phyloP scores from a whole-genome alignment of 2,329 filamentous ascomycete species.

The Dothistroma pini region DNA sequence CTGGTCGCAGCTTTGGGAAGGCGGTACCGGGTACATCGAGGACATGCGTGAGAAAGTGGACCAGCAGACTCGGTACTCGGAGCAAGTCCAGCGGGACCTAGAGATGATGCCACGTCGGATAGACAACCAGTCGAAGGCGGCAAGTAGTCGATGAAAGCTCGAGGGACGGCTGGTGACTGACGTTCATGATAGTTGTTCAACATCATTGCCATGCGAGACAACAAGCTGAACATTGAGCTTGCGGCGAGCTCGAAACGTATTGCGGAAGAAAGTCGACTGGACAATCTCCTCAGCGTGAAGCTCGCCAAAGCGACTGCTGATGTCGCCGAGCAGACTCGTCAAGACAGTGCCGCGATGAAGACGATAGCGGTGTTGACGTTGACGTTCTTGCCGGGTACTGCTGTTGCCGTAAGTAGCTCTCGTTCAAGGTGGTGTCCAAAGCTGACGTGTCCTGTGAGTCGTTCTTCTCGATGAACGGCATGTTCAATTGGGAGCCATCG shows the following conservation, averaged over 20 bases:
- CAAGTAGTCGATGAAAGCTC: constrained; percentile 12
- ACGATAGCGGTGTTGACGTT: constrained; percentile 45
- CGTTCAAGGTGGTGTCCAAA: not conserved
- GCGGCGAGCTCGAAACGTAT: constrained; percentile 34
- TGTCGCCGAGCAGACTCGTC: constrained; percentile 35
- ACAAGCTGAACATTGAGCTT: constrained; percentile 34
- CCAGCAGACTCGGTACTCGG: constrained; percentile 34
- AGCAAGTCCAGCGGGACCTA: constrained; percentile 33
- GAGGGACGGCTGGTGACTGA: constrained; percentile 3
- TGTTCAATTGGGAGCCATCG: constrained; percentile 28
- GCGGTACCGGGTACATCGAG: constrained; percentile 34
- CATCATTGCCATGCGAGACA: constrained; percentile 33
- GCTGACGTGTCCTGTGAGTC: constrained; percentile 22
- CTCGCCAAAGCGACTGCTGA: constrained; percentile 35
- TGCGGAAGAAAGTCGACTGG: constrained; percentile 33
- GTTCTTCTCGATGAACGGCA: constrained; percentile 34
- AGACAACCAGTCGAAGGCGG: constrained; percentile 35
- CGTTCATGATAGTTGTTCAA: constrained; percentile 30
- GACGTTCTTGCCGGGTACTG: constrained; percentile 43
- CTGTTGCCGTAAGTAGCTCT: constrained; percentile 29
- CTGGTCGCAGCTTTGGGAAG: constrained; percentile 32
- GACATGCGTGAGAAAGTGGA: constrained; percentile 36
- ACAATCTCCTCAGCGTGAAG: constrained; percentile 35
- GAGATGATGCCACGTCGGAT: constrained; percentile 35
- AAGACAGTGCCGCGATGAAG: constrained; percentile 42